Base-by-base conservation (phyloP, 2,329 filamentous ascomycete genomes). In the Achaetomium macrosporum region DNA sequence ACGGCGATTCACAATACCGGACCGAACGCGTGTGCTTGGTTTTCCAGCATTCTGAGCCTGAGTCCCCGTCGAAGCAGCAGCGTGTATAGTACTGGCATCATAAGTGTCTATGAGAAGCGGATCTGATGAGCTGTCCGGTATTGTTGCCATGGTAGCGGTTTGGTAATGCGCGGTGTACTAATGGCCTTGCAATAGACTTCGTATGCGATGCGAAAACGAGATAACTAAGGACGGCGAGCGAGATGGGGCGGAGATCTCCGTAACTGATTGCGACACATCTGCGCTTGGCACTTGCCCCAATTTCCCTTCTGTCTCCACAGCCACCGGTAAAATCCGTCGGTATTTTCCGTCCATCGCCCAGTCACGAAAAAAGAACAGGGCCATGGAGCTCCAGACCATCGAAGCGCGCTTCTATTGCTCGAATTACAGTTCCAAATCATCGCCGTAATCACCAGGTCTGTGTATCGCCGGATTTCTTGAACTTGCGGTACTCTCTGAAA, bases 401-500 rank as follows among this genome's bases (percentile, higher is more conserved):
- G n/a, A n/a, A n/a, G n/a, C n/a, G n/a, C n/a, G n/a, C n/a, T n/a
- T n/a, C n/a, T n/a, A n/a, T n/a, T n/a, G n/a, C n/a, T n/a, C n/a
- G n/a, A n/a, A n/a, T n/a, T n/a, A n/a, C n/a, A n/a, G n/a, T n/a
- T n/a, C n/a, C n/a, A n/a, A n/a, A n/a, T n/a, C 41, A 17, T 11
- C 5, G 9, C 16, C n/a, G 35, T n/a, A 29, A 13, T 15, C 7
- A 20, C 35, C 17, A 50, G 30, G 47, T 20, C 19, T 43, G 10
- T 40, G 20, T 15, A 19, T 37, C 13, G 37, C 41, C 35, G 12
- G 12, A 31, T 29, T 39, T 30, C 19, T 33, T 44, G 13, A 39
- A 44, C 41, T 20, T 16, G 25, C 48, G 48, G 19, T 50, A 50
- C 42, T 44, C 33, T 12, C n/a, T 33, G 42, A 45, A 39, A 12